Conservation (phyloP, 805 yeast species). For the Lipomyces yamanashiensis region DNA sequence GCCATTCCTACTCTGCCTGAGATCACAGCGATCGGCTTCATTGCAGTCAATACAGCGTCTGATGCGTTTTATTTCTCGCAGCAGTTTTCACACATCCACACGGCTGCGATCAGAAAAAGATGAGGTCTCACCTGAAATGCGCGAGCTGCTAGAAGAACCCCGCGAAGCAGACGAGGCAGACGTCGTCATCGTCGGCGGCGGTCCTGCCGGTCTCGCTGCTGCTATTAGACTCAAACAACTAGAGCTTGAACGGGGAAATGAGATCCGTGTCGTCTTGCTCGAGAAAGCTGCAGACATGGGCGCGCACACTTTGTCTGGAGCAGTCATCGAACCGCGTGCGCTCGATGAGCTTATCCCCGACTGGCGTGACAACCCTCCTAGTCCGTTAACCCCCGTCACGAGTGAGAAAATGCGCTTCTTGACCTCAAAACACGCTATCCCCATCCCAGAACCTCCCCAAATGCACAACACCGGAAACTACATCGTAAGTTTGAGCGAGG, state of each 20-base stretch:
- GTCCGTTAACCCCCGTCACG: conserved; percentile 68
- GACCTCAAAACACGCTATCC: conserved; percentile 61
- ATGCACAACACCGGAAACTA: conserved; percentile 83
- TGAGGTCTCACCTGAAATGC: conserved; percentile 10
- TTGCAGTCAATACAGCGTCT: neutral
- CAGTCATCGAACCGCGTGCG: conserved; percentile 89
- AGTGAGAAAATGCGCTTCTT: conserved; percentile 75
- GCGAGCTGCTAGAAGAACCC: conserved; percentile 21
- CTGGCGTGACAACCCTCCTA: conserved; percentile 48
- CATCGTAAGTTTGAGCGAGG: conserved; percentile 80
- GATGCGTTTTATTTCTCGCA: neutral
- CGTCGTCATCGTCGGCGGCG: conserved; percentile 96
- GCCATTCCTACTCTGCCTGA: neutral
- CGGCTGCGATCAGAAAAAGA: neutral
- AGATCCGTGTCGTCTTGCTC: conserved; percentile 80
- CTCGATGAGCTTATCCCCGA: conserved; percentile 81
- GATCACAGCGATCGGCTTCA: neutral
- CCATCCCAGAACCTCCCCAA: conserved; percentile 93
- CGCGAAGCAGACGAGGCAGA: conserved; percentile 87
- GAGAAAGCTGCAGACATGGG: conserved; percentile 96
- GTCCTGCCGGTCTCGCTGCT: conserved; percentile 95
- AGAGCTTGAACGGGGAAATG: conserved; percentile 63
- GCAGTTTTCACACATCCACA: neutral
- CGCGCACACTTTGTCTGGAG: conserved; percentile 89
- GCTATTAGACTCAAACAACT: conserved; percentile 88